Percentiles rank a stretch among this genome's conserved stretches.
Conservation (phyloP, 2,329 filamentous ascomycete genomes). For the Didymella keratinophila region DNA sequence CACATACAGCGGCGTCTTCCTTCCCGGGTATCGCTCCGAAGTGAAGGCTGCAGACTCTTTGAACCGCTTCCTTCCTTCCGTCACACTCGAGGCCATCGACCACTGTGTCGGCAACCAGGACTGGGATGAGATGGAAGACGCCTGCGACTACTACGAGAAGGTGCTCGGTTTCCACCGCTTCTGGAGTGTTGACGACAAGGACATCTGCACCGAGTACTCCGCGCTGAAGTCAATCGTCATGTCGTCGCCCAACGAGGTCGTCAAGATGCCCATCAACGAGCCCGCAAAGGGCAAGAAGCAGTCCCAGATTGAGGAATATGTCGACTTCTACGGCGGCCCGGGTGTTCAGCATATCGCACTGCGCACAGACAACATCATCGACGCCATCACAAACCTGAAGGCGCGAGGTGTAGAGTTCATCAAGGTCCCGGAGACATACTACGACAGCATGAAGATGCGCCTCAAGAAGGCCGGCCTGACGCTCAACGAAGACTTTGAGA, state of each 20-base stretch:
- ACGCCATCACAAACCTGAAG: conserved; percentile 77
- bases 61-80: conserved; percentile 63
- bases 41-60: conserved; percentile 56
- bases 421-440: conserved; percentile 85
- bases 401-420: conserved; percentile 95
- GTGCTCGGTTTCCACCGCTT: conserved; percentile 94
- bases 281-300: conserved; percentile 89
- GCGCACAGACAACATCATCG: conserved; percentile 80
- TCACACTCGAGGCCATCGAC: conserved; percentile 80
- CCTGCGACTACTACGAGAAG: conserved; percentile 79
- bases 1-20: conserved; percentile 76
- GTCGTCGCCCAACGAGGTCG: conserved; percentile 80
- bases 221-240: conserved; percentile 91
- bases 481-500: conserved; percentile 81
- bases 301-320: conserved; percentile 88
- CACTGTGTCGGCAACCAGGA: conserved; percentile 98
- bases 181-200: conserved; percentile 94
- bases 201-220: conserved; percentile 92
- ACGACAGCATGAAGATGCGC: conserved; percentile 76
- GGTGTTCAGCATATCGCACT: conserved; percentile 96
- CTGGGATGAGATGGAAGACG: conserved; percentile 83
- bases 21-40: conserved; percentile 78
- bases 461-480: conserved; percentile 68
- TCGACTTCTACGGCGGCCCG: conserved; percentile 86
- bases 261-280: conserved; percentile 99